Evolutionary conservation across 768 basidiomycete species (phyloP), one percentile per base, ranked within the genome.

Genomic region (Cystofilobasidium bisporidii): DNA sequence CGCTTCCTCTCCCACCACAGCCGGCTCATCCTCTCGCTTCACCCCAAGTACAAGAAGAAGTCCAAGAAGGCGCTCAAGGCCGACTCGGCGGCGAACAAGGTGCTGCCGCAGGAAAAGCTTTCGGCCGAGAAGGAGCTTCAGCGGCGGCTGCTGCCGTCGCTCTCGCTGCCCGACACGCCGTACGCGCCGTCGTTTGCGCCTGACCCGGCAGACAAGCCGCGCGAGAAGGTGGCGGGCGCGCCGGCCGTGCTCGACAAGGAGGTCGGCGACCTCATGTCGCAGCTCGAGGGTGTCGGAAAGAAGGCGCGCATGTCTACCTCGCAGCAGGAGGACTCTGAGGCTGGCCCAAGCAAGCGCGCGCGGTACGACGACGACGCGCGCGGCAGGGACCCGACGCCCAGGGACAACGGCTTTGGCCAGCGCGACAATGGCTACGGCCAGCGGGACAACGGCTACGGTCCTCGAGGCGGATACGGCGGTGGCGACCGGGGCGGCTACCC

Each of bases 31-130:
- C 83, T 96, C 64, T 89, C 83, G 66, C 84, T 97, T 82, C 94
- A 99, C 73, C 96, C 94, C 0, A 96, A 91, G 74, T 87, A 97
- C 81, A 96, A 90, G 81, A 89, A 89, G 77, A 83, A 83, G 75
- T 74, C 74, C 38, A 77, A 79, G 40, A 81, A 79, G 50, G 79
- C 81, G 33, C 41, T 72, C 76, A 28, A 80, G 81, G 63, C 80
- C 78, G 40, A 55, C 40, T 43, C 56, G 14, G 55, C 12, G 6
- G 61, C 67, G 41, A 43, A 63, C 45, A 61, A 64, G n/a, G 20
- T 12, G 8, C 62, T 50, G 24, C 72, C 74, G 30, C 72, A 75
- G 41, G 74, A 71, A 28, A 70, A 71, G 48, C 70, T 73, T 26
- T 77, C 75, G 68, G 69, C n/a, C 57, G 68, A 4, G 41, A 71